Conservation (phyloP, 208 protist genomes). For the Vickermania ingenoplastis region DNA sequence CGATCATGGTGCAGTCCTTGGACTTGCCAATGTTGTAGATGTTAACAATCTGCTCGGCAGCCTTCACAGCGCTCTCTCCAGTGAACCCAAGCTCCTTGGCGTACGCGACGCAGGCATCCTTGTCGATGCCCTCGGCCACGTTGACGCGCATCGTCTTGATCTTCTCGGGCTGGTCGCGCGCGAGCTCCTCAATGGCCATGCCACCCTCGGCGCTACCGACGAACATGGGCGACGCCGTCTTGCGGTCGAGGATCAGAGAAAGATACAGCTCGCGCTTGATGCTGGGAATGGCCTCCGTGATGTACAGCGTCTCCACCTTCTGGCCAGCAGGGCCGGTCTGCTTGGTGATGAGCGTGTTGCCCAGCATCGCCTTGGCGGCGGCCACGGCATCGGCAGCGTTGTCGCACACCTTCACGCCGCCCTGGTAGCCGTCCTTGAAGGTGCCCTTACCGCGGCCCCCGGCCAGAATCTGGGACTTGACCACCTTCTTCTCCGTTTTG, state of each 20-base stretch:
- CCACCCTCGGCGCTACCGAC: constrained; percentile 94
- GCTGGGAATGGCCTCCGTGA: constrained; percentile 82
- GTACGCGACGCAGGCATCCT: constrained; percentile 72
- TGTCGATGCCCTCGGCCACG: constrained; percentile 88
- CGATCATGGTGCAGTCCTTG: constrained; percentile 96
- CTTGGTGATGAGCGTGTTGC: constrained; percentile 97
- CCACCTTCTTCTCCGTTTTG: constrained; percentile 89
- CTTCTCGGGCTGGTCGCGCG: constrained; percentile 89
- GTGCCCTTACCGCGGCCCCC: constrained; percentile 98
- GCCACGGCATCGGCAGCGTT: constrained; percentile 77
- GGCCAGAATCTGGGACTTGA: constrained; percentile 99
- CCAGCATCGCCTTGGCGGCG: constrained; percentile 94
- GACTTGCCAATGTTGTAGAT: constrained; percentile 97
- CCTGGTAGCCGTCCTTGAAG: constrained; percentile 96
- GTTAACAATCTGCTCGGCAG: constrained; percentile 89
- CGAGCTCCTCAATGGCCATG: constrained; percentile 98
- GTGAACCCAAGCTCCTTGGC: constrained; percentile 89
- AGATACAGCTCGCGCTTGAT: constrained; percentile 98
- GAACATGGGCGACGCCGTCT: constrained; percentile 86
- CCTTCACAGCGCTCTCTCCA: constrained; percentile 60
- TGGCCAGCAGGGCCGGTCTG: constrained; percentile 96
- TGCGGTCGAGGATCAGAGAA: constrained; percentile 96
- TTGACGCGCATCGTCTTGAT: constrained; percentile 94
- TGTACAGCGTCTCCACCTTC: constrained; percentile 84
- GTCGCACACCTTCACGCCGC: constrained; percentile 86